Evolutionary conservation across 176 grass and related monocot species (phyloP).

Genomic region (Rhynchospora pubera): DNA sequence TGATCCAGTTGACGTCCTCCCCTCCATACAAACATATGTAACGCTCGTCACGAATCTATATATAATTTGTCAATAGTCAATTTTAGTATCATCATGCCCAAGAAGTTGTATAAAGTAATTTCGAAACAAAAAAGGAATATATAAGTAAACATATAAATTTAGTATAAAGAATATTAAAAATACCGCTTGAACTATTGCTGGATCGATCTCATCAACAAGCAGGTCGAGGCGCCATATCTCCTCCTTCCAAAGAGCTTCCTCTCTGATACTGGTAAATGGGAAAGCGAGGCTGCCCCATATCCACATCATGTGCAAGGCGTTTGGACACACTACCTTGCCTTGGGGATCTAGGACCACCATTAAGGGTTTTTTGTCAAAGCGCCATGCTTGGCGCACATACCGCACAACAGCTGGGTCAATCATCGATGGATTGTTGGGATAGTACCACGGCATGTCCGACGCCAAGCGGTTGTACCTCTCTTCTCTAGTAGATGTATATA

Average conservation of each 20-base stretch:
- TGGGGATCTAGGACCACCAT: slow-evolving; percentile 39
- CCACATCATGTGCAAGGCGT: slow-evolving; percentile 46
- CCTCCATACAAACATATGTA: slow-evolving; percentile 40
- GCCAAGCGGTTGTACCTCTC: slow-evolving; percentile 25
- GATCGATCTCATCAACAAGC: slow-evolving; percentile 43
- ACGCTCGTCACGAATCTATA: slow-evolving; percentile 21
- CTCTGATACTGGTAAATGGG: slow-evolving; percentile 36
- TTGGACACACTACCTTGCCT: slow-evolving; percentile 39
- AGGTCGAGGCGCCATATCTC: slow-evolving; percentile 38
- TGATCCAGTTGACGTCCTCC: slow-evolving; percentile 36
- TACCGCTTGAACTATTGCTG: slow-evolving; percentile 15
- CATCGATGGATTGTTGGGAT: slow-evolving; percentile 22
- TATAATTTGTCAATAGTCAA: background rate
- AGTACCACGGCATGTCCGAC: slow-evolving; percentile 39
- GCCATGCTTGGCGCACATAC: slow-evolving; percentile 26
- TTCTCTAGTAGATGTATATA: slow-evolving; percentile 10
- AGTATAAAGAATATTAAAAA: background rate
- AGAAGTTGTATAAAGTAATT: background rate
- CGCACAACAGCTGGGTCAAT: slow-evolving; percentile 22
- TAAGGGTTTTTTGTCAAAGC: slow-evolving; percentile 40
- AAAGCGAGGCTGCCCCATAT: slow-evolving; percentile 42
- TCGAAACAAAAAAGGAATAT: background rate
- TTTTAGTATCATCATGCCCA: background rate
- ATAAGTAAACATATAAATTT: background rate
- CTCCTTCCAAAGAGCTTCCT: slow-evolving; percentile 44